A percentile compares a stretch with the other conserved stretches of the same genome.
Evolutionary conservation across 1,284 basidiomycete genomes (phyloP).

Genomic region (Cystobasidium sp.): DNA sequence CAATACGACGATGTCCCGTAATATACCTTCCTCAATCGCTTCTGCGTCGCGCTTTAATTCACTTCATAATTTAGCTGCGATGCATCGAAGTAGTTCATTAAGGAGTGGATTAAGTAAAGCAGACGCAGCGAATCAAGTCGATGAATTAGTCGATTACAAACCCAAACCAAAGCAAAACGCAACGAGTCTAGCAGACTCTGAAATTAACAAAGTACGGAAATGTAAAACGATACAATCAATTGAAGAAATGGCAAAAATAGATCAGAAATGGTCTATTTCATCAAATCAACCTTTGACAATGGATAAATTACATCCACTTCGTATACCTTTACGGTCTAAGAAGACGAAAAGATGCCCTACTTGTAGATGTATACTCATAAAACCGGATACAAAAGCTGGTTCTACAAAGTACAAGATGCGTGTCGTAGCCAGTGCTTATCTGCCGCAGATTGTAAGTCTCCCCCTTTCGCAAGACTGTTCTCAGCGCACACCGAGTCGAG

Average conservation of each 20-base stretch:
- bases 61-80: slow-evolving; percentile 37
- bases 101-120: neutral
- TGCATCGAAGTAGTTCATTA: slow-evolving; percentile 8
- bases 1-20: slow-evolving; percentile 44
- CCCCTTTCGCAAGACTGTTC: slow-evolving; percentile 2
- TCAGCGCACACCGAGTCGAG: neutral
- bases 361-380: slow-evolving; percentile 83
- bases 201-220: neutral
- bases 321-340: slow-evolving; percentile 90
- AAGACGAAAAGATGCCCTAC: slow-evolving; percentile 90
- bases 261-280: neutral
- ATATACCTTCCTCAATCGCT: slow-evolving; percentile 35
- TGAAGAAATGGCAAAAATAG: neutral
- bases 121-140: neutral
- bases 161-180: neutral
- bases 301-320: slow-evolving; percentile 68
- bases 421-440: slow-evolving; percentile 88
- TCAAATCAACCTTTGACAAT: neutral
- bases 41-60: slow-evolving; percentile 42
- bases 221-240: neutral
- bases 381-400: slow-evolving; percentile 91
- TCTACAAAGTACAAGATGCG: slow-evolving; percentile 96
- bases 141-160: neutral
- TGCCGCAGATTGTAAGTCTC: slow-evolving; percentile 74
- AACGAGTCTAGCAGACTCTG: neutral